Conservation (phyloP, 805 yeast species). For the Cyberlindnera meyerae region DNA sequence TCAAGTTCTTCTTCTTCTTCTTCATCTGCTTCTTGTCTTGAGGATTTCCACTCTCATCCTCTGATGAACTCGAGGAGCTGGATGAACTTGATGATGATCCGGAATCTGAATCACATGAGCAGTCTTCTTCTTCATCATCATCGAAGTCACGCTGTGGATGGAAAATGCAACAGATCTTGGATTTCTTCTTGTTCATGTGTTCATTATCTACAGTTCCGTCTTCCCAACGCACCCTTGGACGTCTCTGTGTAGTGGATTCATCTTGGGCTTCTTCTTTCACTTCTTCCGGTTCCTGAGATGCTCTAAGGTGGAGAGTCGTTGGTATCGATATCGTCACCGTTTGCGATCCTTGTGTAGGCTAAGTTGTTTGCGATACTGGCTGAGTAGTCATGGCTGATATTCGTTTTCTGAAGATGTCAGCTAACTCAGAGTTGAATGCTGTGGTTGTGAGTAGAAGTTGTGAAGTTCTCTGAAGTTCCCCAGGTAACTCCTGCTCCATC, state of each 20-base stretch:
- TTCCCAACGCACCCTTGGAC: slow-evolving; percentile 72
- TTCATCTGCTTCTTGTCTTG: slow-evolving; percentile 31
- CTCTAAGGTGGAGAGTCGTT: slow-evolving; percentile 18
- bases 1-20: slow-evolving; percentile 29
- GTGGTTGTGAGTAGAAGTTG: no score
- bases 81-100: slow-evolving; percentile 21
- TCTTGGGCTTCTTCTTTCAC: no score
- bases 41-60: slow-evolving; percentile 30
- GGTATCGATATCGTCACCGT: not conserved
- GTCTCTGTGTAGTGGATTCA: slow-evolving; percentile 14
- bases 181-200: slow-evolving; percentile 78
- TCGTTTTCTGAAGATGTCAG: no score
- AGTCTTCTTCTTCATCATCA: slow-evolving; percentile 45
- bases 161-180: slow-evolving; percentile 86
- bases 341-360: not conserved
- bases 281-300: slow-evolving; percentile 19
- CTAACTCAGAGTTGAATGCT: no score
- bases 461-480: no score
- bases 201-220: slow-evolving; percentile 89
- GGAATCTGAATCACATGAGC: slow-evolving; percentile 30
- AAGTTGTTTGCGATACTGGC: not conserved
- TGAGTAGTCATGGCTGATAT: not conserved
- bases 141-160: slow-evolving; percentile 68
- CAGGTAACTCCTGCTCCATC: no score
- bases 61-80: slow-evolving; percentile 29